Percentiles rank a stretch among this genome's conserved stretches.
Conservation (phyloP, 306 rosid species). For the Datisca glomerata region DNA sequence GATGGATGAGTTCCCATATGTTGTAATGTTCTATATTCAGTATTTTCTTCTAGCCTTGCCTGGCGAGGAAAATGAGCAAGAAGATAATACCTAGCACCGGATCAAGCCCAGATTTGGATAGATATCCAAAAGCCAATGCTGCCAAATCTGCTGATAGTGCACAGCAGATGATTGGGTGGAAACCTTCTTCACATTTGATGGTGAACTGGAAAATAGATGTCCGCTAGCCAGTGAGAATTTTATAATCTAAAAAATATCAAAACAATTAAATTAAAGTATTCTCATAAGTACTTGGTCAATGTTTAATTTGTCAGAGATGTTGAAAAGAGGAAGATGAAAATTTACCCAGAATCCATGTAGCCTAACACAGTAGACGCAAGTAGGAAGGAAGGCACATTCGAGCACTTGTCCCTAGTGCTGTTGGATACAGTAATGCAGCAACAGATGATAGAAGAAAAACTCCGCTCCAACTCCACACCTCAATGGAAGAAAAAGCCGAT, state of each 20-base stretch:
- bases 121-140: conserved; percentile 63
- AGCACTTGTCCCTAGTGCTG: conserved; percentile 73
- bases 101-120: conserved; percentile 71
- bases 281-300: conserved; percentile 1
- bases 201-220: too few species aligned
- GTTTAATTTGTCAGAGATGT: not conserved
- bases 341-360: conserved; percentile 83
- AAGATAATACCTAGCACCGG: conserved; percentile 72
- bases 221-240: too few species aligned
- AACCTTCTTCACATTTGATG: conserved; percentile 65
- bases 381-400: conserved; percentile 86
- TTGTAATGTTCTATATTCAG: too few species aligned
- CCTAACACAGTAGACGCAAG: conserved; percentile 89
- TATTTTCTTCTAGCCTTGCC: not conserved
- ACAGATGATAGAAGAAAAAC: conserved; percentile 53
- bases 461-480: conserved; percentile 67
- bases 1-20: too few species aligned
- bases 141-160: conserved; percentile 69
- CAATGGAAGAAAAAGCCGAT: conserved; percentile 63
- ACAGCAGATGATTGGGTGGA: conserved; percentile 93
- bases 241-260: too few species aligned
- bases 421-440: conserved; percentile 53
- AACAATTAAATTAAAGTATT: too few species aligned
- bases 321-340: conserved; percentile 11
- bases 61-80: not conserved